phyloP scores from a whole-genome alignment of 176 grass and related monocot species.

The Avena eriantha region DNA sequence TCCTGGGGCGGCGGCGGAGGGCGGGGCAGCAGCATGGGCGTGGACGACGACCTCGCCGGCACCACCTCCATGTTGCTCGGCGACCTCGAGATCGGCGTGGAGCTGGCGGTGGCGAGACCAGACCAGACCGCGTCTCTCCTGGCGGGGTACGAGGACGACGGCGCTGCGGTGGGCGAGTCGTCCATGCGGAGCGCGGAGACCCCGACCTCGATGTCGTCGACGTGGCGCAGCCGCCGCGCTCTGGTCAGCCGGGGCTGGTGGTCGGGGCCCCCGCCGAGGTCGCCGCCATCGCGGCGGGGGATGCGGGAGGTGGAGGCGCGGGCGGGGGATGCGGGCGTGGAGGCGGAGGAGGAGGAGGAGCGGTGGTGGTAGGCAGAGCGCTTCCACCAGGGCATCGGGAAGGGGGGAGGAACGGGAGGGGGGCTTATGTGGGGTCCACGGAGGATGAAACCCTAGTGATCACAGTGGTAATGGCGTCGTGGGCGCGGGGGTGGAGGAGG shows the following conservation, averaged over 20 bases:
- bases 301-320: constrained; percentile 47
- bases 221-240: constrained; percentile 56
- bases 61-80: constrained; percentile 49
- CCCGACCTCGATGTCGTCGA: constrained; percentile 61
- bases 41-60: constrained; percentile 54
- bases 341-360: constrained; percentile 19
- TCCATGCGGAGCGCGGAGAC: constrained; percentile 48
- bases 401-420: background rate
- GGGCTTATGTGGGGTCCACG: constrained; percentile 14
- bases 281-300: constrained; percentile 29
- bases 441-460: constrained; percentile 50
- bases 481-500: background rate
- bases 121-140: constrained; percentile 28
- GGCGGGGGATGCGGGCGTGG: constrained; percentile 52
- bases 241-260: constrained; percentile 64
- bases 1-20: constrained; percentile 58
- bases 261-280: constrained; percentile 13
- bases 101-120: constrained; percentile 27
- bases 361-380: constrained; percentile 33
- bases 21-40: constrained; percentile 56
- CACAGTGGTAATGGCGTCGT: constrained; percentile 44
- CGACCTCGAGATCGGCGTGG: constrained; percentile 60
- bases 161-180: constrained; percentile 4
- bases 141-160: background rate
- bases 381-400: constrained; percentile 67